Conservation (phyloP, 2,329 filamentous ascomycete genomes). For the Colletotrichum eleusines region DNA sequence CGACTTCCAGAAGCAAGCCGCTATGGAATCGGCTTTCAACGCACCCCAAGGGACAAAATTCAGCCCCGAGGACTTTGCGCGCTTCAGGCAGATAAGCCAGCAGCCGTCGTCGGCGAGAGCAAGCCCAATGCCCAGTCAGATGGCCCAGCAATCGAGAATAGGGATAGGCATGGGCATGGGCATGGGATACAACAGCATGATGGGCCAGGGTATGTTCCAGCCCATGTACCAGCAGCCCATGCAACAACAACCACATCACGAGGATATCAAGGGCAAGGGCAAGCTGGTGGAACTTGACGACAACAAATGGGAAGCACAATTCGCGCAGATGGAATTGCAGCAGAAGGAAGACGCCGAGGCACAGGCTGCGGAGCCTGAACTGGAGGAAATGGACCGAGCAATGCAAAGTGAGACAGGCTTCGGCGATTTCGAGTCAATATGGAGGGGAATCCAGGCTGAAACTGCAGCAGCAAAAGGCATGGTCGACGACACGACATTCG, state of each 20-base stretch:
- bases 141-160: constrained; percentile 54
- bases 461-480: constrained; percentile 77
- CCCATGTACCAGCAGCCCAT: constrained; percentile 60
- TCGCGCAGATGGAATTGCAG: constrained; percentile 84
- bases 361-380: constrained; percentile 79
- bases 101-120: constrained; percentile 64
- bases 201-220: constrained; percentile 67
- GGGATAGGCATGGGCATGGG: constrained; percentile 65
- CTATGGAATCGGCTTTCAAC: constrained; percentile 79
- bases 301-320: constrained; percentile 95
- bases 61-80: constrained; percentile 85
- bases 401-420: constrained; percentile 79
- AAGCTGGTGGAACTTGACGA: constrained; percentile 96
- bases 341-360: constrained; percentile 66
- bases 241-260: constrained; percentile 61
- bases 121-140: constrained; percentile 69
- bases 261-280: constrained; percentile 81
- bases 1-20: constrained; percentile 68
- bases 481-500: constrained; percentile 72
- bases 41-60: constrained; percentile 72
- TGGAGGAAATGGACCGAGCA: constrained; percentile 84
- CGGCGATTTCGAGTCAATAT: constrained; percentile 91
- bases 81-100: constrained; percentile 81
- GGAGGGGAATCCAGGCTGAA: constrained; percentile 85
- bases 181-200: constrained; percentile 69